Conservation (phyloP, 306 rosid species). For the Ormosia emarginata region DNA sequence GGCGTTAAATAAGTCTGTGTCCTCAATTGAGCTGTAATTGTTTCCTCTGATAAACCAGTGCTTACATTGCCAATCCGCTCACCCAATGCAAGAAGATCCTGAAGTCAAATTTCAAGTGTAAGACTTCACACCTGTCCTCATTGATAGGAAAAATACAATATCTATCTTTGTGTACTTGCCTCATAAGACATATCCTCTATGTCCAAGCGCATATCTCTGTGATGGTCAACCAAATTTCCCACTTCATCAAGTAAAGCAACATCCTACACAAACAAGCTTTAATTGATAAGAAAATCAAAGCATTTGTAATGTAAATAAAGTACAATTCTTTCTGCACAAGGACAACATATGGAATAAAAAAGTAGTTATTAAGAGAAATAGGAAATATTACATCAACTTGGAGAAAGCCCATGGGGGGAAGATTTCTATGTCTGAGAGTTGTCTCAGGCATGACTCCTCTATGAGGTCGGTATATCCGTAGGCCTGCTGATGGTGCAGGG, state of each 20-base stretch:
- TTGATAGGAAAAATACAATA: neutral
- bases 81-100: conserved; percentile 98
- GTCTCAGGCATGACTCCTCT: conserved; percentile 52
- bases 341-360: neutral
- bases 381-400: conserved; percentile 70
- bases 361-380: neutral
- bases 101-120: conserved; percentile 25
- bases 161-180: conserved; percentile 44
- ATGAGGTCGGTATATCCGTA: conserved; percentile 61
- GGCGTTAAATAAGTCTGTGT: conserved; percentile 37
- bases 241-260: conserved; percentile 79
- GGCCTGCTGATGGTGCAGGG: conserved; percentile 50
- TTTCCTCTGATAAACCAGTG: conserved; percentile 82
- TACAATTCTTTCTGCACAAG: neutral
- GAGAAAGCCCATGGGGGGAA: conserved; percentile 63
- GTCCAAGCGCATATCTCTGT: conserved; percentile 94
- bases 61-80: conserved; percentile 88
- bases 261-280: conserved; percentile 50
- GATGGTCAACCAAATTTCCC: conserved; percentile 65
- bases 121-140: neutral
- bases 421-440: conserved; percentile 56
- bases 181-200: conserved; percentile 98
- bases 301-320: neutral
- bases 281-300: conserved; percentile 10
- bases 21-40: conserved; percentile 48